Conservation (phyloP, 257 asterid genomes). For the Coffea canephora region DNA sequence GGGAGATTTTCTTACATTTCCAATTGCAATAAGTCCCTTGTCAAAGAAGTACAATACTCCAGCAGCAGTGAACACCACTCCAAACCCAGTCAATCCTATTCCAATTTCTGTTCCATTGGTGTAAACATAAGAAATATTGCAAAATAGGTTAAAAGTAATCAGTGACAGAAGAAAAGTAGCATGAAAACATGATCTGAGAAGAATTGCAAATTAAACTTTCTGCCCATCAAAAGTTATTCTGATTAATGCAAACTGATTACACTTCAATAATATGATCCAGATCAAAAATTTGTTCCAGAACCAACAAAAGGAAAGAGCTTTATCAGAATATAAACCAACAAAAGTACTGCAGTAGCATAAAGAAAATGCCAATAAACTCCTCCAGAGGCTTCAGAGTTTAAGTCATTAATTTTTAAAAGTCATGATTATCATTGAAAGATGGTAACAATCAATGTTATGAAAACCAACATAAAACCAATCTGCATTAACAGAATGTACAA, state of each 20-base stretch:
- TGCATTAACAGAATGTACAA: background rate
- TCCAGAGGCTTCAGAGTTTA: no score
- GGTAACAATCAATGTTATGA: background rate
- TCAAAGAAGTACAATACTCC: constrained; percentile 39
- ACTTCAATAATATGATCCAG: background rate
- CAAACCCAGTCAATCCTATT: constrained; percentile 37
- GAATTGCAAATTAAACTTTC: background rate
- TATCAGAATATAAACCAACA: background rate
- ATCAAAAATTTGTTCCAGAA: background rate
- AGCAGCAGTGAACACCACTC: constrained; percentile 24
- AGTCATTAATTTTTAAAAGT: no score
- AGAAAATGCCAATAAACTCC: background rate
- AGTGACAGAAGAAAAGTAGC: background rate
- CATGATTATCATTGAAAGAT: no score
- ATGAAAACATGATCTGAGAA: background rate
- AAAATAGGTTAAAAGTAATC: background rate
- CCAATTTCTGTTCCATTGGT: constrained; percentile 35
- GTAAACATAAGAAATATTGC: background rate
- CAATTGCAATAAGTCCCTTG: constrained; percentile 31
- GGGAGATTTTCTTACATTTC: constrained; percentile 35
- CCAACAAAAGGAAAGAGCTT: background rate
- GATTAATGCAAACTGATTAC: background rate
- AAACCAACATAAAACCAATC: background rate
- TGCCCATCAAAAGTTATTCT: background rate
- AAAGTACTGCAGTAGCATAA: background rate